Evolutionary conservation across 352 stramenopile genomes (phyloP), one percentile per base, ranked within the genome.

Genomic region (Globisporangium paddicum): DNA sequence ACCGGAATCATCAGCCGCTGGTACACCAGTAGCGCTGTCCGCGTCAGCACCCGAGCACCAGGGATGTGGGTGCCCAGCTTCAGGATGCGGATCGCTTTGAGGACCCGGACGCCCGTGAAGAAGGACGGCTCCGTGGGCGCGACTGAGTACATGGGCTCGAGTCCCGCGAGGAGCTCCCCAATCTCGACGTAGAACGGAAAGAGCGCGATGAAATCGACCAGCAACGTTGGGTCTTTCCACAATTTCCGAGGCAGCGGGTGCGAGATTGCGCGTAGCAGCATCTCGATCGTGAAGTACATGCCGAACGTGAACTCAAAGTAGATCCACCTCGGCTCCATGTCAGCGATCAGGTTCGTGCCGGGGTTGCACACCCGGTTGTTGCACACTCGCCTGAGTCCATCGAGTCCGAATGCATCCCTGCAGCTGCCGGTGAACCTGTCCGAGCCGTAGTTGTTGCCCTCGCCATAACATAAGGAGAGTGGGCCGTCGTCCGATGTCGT

Each of bases 291-390:
- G 60, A 86, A 86, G 32, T 67, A 53, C 10, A 69, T 58, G 1
- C 69, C 70, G 46, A 86, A 79, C 7, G 68, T 16, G 14, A 69
- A 68, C 50, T 86, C 76, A 6, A 80, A 55, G 62, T 81, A 83
- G 37, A 86, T 51, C 75, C 73, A 86, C 7, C 68, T 54, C 13
- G 67, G 62, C 50, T 79, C 72, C 71, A 87, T 84, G 52, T 83
- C 67, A 35, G 84, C 55, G 4, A 80, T 54, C 11, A 80, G 56
- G 18, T 66, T 63, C 11, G 73, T 40, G 2, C 61, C 58, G 3
- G 63, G 44, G n/a, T 81, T 73, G 51, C 74, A 87, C 1, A 84
- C 37, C 0, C 72, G 77, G 45, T 77, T 84, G 19, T 73, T 72
- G 49, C 74, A 73, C n/a, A 82, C 49, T 8, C 64, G 60, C 6